Evolutionary conservation across 371 early-diverging fungal species (phyloP).

Genomic region (Apophysomyces trapeziformis): DNA sequence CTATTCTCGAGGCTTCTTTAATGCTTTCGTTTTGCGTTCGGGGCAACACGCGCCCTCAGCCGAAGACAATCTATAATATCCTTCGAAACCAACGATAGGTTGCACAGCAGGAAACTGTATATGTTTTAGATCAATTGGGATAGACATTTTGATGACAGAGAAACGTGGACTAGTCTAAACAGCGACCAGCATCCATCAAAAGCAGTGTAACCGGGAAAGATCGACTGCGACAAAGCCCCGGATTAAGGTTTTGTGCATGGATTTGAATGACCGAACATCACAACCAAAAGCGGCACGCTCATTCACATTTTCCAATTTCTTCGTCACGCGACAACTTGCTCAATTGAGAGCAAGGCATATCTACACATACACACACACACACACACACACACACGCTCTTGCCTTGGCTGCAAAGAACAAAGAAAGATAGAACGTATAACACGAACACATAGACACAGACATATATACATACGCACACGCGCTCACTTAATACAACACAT

Average conservation of each 20-base stretch:
- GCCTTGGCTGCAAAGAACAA: background rate
- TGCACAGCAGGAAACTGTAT: background rate
- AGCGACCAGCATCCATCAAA: background rate
- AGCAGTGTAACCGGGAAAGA: background rate
- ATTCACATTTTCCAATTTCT: slow-evolving; percentile 6
- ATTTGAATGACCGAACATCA: background rate
- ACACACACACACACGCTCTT: background rate
- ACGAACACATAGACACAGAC: background rate
- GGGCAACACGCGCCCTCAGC: background rate
- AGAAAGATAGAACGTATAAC: no score
- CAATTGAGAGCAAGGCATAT: background rate
- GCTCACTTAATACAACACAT: background rate
- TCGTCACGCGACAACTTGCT: slow-evolving; percentile 8
- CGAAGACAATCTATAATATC: no score
- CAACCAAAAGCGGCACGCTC: slow-evolving; percentile 1
- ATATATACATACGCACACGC: background rate
- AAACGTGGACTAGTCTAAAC: background rate
- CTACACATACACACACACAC: background rate
- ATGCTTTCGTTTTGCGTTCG: background rate
- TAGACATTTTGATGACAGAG: background rate
- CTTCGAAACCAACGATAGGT: background rate
- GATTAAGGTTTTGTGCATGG: background rate
- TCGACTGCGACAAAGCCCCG: slow-evolving; percentile 1
- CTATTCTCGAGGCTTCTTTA: no score
- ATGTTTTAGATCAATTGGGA: background rate